A percentile compares a stretch with the other conserved stretches of the same genome.
phyloP scores from a whole-genome alignment of 345 rosid genomes.

The Euphorbia lathyris region DNA sequence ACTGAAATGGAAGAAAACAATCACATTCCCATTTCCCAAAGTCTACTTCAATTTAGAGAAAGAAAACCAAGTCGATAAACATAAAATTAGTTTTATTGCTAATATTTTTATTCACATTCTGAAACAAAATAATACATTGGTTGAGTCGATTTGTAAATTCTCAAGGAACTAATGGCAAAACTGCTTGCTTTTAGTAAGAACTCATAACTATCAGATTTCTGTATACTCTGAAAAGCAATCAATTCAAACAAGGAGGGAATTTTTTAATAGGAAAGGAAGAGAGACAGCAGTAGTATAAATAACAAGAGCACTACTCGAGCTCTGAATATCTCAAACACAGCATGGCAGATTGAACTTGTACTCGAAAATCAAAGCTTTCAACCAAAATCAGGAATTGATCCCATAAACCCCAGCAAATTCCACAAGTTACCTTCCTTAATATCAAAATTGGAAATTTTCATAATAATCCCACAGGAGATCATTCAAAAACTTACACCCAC shows the following conservation, averaged over 20 bases:
- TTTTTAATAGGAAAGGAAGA: neutral
- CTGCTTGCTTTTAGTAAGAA: neutral
- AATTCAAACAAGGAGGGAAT: neutral
- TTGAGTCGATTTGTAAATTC: neutral
- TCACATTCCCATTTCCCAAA: neutral
- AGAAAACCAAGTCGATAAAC: neutral
- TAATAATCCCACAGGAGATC: neutral
- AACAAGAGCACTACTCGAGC: neutral
- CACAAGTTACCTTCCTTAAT: neutral
- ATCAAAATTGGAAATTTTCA: neutral
- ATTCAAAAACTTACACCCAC: neutral
- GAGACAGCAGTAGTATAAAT: neutral
- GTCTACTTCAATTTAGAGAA: neutral
- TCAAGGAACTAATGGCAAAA: neutral
- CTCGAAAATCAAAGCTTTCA: constrained; percentile 2
- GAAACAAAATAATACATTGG: neutral
- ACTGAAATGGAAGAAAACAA: neutral
- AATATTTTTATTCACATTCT: constrained; percentile 1
- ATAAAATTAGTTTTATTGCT: neutral
- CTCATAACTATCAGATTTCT: neutral
- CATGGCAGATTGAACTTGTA: neutral
- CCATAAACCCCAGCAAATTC: neutral
- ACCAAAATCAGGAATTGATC: neutral
- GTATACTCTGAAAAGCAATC: neutral
- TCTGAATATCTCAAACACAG: constrained; percentile 1